Evolutionary conservation across 75 land plant genomes (phyloP).

Genomic region (Pseudotsuga menziesii): DNA sequence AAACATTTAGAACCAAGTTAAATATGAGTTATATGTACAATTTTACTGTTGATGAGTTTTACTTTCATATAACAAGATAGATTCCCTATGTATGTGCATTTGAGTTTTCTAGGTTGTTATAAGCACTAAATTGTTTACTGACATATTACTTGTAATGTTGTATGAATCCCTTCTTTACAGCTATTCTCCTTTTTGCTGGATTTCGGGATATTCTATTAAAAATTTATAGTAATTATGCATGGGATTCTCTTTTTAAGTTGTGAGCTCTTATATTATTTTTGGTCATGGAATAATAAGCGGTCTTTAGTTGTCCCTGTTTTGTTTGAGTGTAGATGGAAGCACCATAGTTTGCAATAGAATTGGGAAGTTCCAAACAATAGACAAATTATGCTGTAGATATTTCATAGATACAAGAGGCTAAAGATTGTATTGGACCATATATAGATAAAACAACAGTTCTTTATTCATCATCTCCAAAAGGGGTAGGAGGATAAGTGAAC

Average conservation of each 20-base stretch:
- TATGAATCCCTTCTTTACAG: background rate
- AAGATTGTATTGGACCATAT: constrained; percentile 44
- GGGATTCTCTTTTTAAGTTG: background rate
- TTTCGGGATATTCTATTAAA: background rate
- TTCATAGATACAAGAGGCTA: constrained; percentile 53
- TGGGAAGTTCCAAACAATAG: constrained; percentile 5
- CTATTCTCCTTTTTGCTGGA: background rate
- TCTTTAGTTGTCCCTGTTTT: background rate
- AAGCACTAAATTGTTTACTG: background rate
- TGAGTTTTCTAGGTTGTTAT: background rate
- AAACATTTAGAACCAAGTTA: too few relatives aligned
- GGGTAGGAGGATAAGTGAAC: constrained; percentile 50
- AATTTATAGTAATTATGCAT: background rate
- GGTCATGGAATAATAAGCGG: background rate
- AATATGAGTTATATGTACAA: background rate
- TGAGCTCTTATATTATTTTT: background rate
- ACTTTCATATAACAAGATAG: background rate
- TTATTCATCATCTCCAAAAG: constrained; percentile 70
- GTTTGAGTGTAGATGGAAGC: constrained; percentile 8
- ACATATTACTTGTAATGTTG: background rate
- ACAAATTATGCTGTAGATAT: constrained; percentile 64
- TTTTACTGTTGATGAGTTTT: background rate
- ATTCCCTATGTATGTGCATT: background rate
- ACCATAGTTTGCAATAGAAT: background rate
- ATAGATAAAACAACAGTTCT: constrained; percentile 66